Base-by-base conservation (phyloP, 2,329 filamentous ascomycete genomes). In the Aspergillus fischeri region DNA sequence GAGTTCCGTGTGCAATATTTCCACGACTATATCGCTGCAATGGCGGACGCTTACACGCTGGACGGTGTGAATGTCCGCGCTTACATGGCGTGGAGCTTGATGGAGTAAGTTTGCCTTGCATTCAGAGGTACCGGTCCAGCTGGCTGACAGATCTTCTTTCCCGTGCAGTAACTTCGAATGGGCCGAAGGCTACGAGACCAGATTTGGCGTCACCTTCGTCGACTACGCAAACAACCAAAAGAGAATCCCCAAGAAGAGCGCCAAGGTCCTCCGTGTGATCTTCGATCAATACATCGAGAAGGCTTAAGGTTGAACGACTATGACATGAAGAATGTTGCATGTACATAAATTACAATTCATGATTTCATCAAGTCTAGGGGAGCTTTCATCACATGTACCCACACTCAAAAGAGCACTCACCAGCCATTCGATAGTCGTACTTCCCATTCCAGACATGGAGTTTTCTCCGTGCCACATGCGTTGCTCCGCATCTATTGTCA, bases 151-250 rank as follows among this genome's bases (percentile, higher is more conserved):
- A 58, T 55, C 32, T 56, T 20, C 57, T 41, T 50, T 50, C 58
- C 44, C 32, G 38, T 56, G 20, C 67, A 84, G 81, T 75, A 93
- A 93, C 78, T 93, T 93, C 67, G 90, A 93, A 75, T 93, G 90
- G 90, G 89, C 91, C n/a, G 91, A 95, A 72, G 91, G 91, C 10
- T 96, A 93, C 70, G 87, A 90, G 77, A 94, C 90, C 47, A 83
- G 91, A 44, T 95, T 95, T 67, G 91, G 91, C 27, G 90, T 92
- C 56, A 90, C 87, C 6, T 94, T 83, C 71, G 90, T 95, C 53
- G 90, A 95, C 75, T 95, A 94, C 72, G 69, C 84, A 65, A 84
- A 90, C 63, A 87, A 85, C 25, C 91, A 95, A 80, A 90, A 87
- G 79, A 81, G 91, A 52, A 83, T 87, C 64, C 87, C 91, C 42